A percentile compares a stretch with the other conserved stretches of the same genome.
These are phyloP conservation scores for Colletotrichum liriopes DNA, from an alignment of 2,329 filamentous ascomycete genomes.

Conservation along the genomic window DNA sequence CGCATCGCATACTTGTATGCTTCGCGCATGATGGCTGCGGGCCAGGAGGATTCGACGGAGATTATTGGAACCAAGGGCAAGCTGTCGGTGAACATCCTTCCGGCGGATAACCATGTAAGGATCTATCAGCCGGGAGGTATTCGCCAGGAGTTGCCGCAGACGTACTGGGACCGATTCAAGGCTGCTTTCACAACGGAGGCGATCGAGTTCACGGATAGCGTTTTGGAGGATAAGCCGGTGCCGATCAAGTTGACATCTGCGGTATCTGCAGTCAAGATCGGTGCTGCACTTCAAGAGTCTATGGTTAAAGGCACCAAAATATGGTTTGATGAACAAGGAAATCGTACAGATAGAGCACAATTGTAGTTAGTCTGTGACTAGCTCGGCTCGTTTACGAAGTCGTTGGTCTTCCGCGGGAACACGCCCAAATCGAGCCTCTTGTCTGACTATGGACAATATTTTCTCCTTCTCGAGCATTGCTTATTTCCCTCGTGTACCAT, in stretches of 20 bases:
- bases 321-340: constrained; percentile 66
- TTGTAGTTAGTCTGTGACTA: constrained; percentile 10
- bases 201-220: constrained; percentile 73
- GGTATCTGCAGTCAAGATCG: constrained; percentile 73
- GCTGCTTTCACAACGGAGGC: constrained; percentile 75
- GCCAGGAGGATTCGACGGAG: constrained; percentile 78
- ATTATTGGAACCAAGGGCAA: constrained; percentile 79
- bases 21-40: constrained; percentile 77
- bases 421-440: too few relatives aligned
- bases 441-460: too few relatives aligned
- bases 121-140: constrained; percentile 69
- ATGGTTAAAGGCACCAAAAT: constrained; percentile 70
- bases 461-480: neutral
- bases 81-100: constrained; percentile 73
- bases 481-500: too few relatives aligned
- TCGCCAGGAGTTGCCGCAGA: constrained; percentile 70
- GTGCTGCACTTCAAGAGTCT: constrained; percentile 71
- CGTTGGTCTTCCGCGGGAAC: neutral
- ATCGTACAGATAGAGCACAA: constrained; percentile 28
- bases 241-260: constrained; percentile 72
- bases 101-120: constrained; percentile 68
- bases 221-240: constrained; percentile 68
- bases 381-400: neutral
- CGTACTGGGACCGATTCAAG: constrained; percentile 76
- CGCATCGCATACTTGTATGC: constrained; percentile 77